Conservation (phyloP, 352 stramenopile species). For the Bremia lactucae region DNA sequence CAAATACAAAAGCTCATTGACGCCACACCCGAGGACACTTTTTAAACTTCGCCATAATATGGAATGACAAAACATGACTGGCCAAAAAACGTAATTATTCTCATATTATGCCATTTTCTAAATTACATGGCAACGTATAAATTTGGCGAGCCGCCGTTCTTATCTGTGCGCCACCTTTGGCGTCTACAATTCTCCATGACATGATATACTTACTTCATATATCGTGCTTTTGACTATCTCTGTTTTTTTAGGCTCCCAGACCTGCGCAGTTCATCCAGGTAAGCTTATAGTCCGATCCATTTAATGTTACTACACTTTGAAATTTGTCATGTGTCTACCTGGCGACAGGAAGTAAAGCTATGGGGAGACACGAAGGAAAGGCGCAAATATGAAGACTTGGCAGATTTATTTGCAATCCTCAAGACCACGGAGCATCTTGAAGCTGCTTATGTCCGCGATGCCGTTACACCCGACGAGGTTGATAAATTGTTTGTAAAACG, state of each 20-base stretch:
- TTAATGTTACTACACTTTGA: no score
- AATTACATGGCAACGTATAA: no score
- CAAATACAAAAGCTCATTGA: slow-evolving; percentile 88
- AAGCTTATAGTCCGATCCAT: no score
- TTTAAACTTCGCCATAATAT: slow-evolving; percentile 11
- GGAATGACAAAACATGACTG: slow-evolving; percentile 4
- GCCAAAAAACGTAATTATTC: no score
- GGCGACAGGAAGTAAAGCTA: slow-evolving; percentile 57
- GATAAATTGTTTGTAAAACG: not conserved
- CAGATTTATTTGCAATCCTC: slow-evolving; percentile 94
- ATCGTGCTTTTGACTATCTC: no score
- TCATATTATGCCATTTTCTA: no score
- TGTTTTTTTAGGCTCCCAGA: no score
- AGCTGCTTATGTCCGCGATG: slow-evolving; percentile 92
- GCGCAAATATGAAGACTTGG: slow-evolving; percentile 82
- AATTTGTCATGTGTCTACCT: not conserved
- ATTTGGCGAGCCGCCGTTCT: no score
- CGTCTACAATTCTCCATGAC: no score
- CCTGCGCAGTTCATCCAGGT: no score
- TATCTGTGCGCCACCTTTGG: no score
- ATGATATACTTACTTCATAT: no score
- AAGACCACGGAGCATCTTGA: slow-evolving; percentile 96
- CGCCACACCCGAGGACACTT: slow-evolving; percentile 42
- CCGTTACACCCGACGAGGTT: slow-evolving; percentile 87
- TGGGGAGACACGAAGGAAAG: slow-evolving; percentile 79